These are phyloP conservation scores for Sporothrix luriei DNA, from an alignment of 2,329 filamentous ascomycete species.

Conservation along the genomic window DNA sequence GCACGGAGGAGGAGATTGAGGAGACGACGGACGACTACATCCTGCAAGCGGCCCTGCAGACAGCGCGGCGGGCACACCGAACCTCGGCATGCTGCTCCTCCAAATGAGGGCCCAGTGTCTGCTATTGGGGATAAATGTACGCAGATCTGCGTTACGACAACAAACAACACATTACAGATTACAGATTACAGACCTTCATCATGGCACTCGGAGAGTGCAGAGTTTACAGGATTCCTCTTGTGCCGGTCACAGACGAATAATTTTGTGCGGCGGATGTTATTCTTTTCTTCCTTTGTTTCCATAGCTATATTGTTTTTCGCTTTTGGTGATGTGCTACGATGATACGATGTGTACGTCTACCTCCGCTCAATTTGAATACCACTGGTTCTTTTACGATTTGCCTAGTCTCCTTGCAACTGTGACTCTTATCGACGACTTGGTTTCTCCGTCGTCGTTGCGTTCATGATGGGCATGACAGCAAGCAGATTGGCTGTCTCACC, in stretches of 20 bases:
- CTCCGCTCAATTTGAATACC: neutral
- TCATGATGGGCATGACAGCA: neutral
- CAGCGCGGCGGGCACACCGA: neutral
- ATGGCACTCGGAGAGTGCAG: neutral
- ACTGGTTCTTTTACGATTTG: neutral
- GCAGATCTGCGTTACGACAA: neutral
- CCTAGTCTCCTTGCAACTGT: neutral
- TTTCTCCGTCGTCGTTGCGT: neutral
- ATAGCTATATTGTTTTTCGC: neutral
- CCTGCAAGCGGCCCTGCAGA: neutral
- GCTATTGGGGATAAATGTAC: neutral
- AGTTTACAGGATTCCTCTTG: neutral
- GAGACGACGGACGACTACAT: conserved; percentile 14
- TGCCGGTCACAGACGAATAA: neutral
- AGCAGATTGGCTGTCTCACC: neutral
- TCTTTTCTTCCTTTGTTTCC: neutral
- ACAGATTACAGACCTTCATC: neutral
- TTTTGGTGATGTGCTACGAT: neutral
- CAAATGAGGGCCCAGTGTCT: neutral
- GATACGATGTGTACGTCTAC: conserved; percentile 3
- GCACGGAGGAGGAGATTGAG: conserved; percentile 21
- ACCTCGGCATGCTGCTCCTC: neutral
- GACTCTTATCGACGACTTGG: neutral
- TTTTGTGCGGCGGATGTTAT: neutral
- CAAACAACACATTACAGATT: too few relatives aligned